phyloP scores from a whole-genome alignment of 805 yeast genomes.

The Candida krabiensis region DNA sequence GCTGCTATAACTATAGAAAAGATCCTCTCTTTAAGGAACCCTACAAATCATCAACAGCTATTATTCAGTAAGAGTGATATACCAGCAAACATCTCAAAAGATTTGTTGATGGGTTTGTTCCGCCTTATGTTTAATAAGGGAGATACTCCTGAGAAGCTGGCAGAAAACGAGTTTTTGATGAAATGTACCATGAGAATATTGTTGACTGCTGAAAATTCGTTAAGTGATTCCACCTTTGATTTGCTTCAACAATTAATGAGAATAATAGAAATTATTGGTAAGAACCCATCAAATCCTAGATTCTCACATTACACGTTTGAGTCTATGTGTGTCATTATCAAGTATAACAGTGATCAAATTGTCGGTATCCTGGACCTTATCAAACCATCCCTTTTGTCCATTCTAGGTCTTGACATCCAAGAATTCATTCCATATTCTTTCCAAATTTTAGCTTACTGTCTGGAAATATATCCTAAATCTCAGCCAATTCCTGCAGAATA shows the following conservation, averaged over 20 bases:
- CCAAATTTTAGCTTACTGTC: conserved; percentile 79
- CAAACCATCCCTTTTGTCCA: conserved; percentile 64
- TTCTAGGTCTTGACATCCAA: conserved; percentile 81
- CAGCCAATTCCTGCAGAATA: conserved; percentile 62
- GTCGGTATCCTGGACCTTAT: conserved; percentile 48
- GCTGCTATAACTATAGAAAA: conserved; percentile 92
- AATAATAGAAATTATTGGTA: conserved; percentile 68
- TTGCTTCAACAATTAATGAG: conserved; percentile 63
- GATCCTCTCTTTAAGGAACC: conserved; percentile 72
- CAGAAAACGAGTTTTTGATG: conserved; percentile 94
- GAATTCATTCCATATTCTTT: conserved; percentile 93
- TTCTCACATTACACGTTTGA: conserved; percentile 92
- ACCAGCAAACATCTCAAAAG: conserved; percentile 54
- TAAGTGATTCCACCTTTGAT: conserved; percentile 47
- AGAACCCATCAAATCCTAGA: conserved; percentile 93
- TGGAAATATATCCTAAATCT: conserved; percentile 57
- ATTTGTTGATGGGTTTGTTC: conserved; percentile 65
- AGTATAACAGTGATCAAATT: conserved; percentile 40
- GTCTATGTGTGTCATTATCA: conserved; percentile 74
- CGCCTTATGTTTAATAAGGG: conserved; percentile 59
- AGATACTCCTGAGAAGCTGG: conserved; percentile 80
- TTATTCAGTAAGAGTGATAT: conserved; percentile 77
- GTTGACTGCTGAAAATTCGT: conserved; percentile 66
- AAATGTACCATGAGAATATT: conserved; percentile 83
- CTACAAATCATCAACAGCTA: conserved; percentile 50